These are phyloP conservation scores for Alternaria arborescens DNA, from an alignment of 2,329 filamentous ascomycete genomes.

Conservation along the genomic window DNA sequence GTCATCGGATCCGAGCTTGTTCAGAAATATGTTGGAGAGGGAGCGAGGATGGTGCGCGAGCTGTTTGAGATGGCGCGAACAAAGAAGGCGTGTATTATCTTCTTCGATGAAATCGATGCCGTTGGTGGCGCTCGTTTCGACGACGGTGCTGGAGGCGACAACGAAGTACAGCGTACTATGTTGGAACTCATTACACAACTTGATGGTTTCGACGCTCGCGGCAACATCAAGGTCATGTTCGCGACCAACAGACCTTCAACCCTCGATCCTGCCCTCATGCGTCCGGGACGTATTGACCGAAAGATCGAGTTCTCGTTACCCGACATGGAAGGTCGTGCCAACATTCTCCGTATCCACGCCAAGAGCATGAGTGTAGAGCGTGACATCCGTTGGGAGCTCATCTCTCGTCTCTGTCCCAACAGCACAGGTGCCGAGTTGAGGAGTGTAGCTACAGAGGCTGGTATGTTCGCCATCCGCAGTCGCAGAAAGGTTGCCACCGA, in stretches of 20 bases:
- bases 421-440: conserved; percentile 94
- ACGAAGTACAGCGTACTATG: conserved; percentile 98
- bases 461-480: conserved; percentile 96
- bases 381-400: conserved; percentile 98
- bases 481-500: conserved; percentile 97
- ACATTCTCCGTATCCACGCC: conserved; percentile 97
- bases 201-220: conserved; percentile 93
- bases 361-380: conserved; percentile 99
- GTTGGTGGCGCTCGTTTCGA: conserved; percentile 96
- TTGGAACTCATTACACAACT: conserved; percentile 96
- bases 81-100: conserved; percentile 99
- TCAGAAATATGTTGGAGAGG: conserved; percentile 98
- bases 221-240: conserved; percentile 99
- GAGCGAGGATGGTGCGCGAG: conserved; percentile 97
- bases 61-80: conserved; percentile 99
- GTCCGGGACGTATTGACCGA: conserved; percentile 94
- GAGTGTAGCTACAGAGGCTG: conserved; percentile 96
- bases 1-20: conserved; percentile 98
- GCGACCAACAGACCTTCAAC: conserved; percentile 96
- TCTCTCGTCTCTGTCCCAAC: conserved; percentile 95
- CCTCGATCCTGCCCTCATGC: conserved; percentile 94
- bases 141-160: conserved; percentile 94
- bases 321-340: conserved; percentile 95
- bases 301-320: conserved; percentile 99
- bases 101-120: conserved; percentile 98